These are phyloP conservation scores for Neoboletus subvelutipes DNA, from an alignment of 768 basidiomycete genomes.

Conservation along the genomic window DNA sequence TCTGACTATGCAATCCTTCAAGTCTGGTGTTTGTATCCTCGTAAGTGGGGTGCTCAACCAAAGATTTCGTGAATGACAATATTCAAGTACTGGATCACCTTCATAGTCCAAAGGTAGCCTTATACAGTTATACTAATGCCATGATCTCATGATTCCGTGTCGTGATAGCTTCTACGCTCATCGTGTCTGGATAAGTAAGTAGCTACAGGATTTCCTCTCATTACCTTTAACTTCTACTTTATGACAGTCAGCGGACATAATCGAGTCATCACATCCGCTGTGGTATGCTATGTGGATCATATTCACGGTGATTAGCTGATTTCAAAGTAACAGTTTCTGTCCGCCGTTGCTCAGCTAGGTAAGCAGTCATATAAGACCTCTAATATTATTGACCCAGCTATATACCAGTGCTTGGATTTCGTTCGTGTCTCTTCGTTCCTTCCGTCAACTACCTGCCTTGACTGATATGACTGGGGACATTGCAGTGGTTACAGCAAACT, in stretches of 20 bases:
- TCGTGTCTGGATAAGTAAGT: neutral
- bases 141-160: neutral
- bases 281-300: neutral
- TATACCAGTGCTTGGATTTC: neutral
- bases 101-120: neutral
- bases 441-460: neutral
- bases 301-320: neutral
- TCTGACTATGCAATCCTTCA: neutral
- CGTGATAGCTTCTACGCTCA: neutral
- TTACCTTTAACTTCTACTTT: neutral
- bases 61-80: neutral
- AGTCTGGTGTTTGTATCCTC: neutral
- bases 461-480: neutral
- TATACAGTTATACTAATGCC: neutral
- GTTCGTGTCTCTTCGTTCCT: neutral
- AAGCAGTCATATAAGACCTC: neutral
- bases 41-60: neutral
- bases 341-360: slow-evolving; percentile 13
- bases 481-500: neutral
- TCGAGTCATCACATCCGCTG: neutral
- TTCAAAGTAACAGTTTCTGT: slow-evolving; percentile 2
- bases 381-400: neutral
- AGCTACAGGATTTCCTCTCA: neutral
- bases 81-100: neutral
- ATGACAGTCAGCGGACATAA: neutral